These are phyloP conservation scores for Penicillium bialowiezense DNA, from an alignment of 495 filamentous ascomycete species.

Conservation along the genomic window DNA sequence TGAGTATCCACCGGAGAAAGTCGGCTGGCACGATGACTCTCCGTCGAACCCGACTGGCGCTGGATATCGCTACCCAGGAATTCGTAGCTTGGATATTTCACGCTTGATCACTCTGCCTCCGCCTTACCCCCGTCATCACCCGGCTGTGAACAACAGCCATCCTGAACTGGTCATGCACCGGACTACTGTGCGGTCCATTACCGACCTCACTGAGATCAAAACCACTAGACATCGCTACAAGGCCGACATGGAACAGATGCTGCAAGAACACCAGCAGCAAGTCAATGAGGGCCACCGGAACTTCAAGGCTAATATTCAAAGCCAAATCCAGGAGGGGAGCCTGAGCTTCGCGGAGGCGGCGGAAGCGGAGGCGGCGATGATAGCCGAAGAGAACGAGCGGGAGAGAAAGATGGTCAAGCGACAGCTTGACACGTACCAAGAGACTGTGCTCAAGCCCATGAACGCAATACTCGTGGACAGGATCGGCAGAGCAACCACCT, in stretches of 20 bases:
- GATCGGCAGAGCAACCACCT: conserved; percentile 58
- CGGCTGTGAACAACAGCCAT: conserved; percentile 93
- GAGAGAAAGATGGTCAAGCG: conserved; percentile 62
- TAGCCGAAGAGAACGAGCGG: conserved; percentile 57
- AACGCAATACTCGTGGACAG: conserved; percentile 67
- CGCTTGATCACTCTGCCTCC: conserved; percentile 89
- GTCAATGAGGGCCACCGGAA: conserved; percentile 46
- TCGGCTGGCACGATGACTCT: conserved; percentile 68
- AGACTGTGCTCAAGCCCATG: conserved; percentile 70
- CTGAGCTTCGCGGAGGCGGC: conserved; percentile 81
- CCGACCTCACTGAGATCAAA: conserved; percentile 71
- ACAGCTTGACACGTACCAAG: conserved; percentile 76
- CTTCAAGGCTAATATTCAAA: conserved; percentile 65
- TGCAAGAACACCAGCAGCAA: conserved; percentile 37
- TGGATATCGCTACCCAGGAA: conserved; percentile 29
- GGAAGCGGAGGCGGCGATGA: conserved; percentile 65
- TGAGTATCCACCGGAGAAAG: conserved; percentile 84
- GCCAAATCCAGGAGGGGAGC: conserved; percentile 67
- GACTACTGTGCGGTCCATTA: conserved; percentile 68
- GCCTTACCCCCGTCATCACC: conserved; percentile 88
- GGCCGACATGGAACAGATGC: conserved; percentile 34
- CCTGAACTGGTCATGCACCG: conserved; percentile 80
- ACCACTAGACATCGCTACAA: conserved; percentile 60
- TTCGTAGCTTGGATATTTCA: conserved; percentile 74
- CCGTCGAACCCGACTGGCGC: conserved; percentile 24